Evolutionary conservation across 768 basidiomycete genomes (phyloP), one percentile per base, ranked within the genome.

Genomic region (Lactarius hatsudake): DNA sequence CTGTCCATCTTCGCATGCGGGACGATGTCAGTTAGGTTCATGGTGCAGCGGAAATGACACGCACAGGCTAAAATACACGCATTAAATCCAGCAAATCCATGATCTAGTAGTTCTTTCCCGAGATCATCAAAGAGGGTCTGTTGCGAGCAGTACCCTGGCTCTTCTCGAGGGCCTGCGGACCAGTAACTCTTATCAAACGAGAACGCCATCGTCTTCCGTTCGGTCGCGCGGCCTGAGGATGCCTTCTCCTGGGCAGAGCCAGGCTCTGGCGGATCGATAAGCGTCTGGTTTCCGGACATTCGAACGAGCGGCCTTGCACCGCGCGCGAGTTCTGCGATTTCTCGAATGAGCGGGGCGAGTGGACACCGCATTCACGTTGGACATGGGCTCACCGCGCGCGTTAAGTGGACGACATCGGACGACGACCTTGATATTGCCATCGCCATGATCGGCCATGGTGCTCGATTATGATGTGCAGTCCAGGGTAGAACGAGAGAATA

Each of bases 141-240:
- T 73, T 99, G 96, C 5, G 91, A 93, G 71, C 94, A 96, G 75
- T 98, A 98, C 17, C 83, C 82, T 0, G 93, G 89, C 65, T 97
- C 96, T 74, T 95, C 91, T 72, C 92, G 83, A 12, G 90, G 83
- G 1, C 95, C 93, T 17, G 94, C 94, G 48, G 94, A 95, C 96
- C 95, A 96, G 78, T 98, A 98, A 63, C 90, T 92, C 83, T 96
- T 96, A 84, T 98, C 96, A 72, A 98, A 98, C 69, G 91, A 90
- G 78, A 98, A 98, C 0, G 84, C 77, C 86, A 95, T 90, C 7
- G 88, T 85, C 80, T 91, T 96, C 72, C 93, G 87, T 78, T 97
- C 96, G 9, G 91, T 89, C 20, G 94, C 91, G 73, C 93, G 90
- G 73, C 91, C 92, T 23, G 84, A 76, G 74, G 87, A 85, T 63